Base-by-base conservation (phyloP, 148 eudicot species). In the Salicornia ramosissima region DNA sequence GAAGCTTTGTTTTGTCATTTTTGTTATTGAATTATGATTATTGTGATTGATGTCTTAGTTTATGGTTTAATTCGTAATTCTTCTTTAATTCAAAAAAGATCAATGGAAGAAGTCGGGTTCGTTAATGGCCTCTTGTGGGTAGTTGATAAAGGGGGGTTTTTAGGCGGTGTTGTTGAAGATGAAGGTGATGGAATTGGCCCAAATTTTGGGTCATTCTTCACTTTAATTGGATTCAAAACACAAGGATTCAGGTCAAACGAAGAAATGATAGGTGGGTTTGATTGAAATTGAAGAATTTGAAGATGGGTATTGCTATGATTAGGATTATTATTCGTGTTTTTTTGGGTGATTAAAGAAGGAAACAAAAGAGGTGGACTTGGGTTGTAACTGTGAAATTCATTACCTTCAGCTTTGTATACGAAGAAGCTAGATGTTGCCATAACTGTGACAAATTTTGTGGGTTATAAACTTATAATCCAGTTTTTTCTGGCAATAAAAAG, bases 41-140 rank as follows among this genome's bases (percentile, higher is more conserved):
- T n/a, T n/a, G n/a, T n/a, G n/a, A n/a, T n/a, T n/a, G n/a, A n/a
- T n/a, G n/a, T n/a, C n/a, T n/a, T n/a, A n/a, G n/a, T n/a, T n/a
- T n/a, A n/a, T n/a, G n/a, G n/a, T n/a, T n/a, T n/a, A n/a, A n/a
- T n/a, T n/a, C n/a, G n/a, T n/a, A n/a, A n/a, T n/a, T n/a, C n/a
- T n/a, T n/a, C n/a, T n/a, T n/a, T n/a, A n/a, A n/a, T n/a, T n/a
- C n/a, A n/a, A n/a, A n/a, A n/a, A n/a, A n/a, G n/a, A n/a, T n/a
- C 67, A 24, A 86, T 68, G 25, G 86, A 80, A 4, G 78, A 68
- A 70, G 72, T 71, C 33, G 81, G 89, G 77, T 79, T 82, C 78
- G 84, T 79, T 62, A 87, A 74, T 24, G 90, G 96, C 58, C 96
- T 66, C 73, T 90, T 90, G 68, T 85, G 89, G 25, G 96, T 85